Evolutionary conservation across 1,284 basidiomycete genomes (phyloP).

Genomic region (Boletus semigastroideus): DNA sequence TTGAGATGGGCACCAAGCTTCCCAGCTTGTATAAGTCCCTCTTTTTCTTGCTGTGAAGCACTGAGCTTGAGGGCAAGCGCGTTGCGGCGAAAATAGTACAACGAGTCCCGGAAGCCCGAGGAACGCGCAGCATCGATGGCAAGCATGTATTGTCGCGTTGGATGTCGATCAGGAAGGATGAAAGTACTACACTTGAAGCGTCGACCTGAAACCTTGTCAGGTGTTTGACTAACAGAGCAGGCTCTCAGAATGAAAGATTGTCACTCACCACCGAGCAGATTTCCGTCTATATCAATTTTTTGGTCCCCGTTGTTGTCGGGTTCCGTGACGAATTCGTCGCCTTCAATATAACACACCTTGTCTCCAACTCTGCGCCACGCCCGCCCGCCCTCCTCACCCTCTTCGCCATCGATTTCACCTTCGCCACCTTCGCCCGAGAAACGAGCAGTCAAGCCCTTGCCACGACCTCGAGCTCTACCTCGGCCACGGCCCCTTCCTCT

Average conservation of each 20-base stretch:
- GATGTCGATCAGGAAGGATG: constrained; percentile 76
- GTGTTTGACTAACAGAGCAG: neutral
- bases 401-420: constrained; percentile 51
- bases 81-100: constrained; percentile 95
- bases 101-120: constrained; percentile 93
- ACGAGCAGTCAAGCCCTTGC: constrained; percentile 35
- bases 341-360: constrained; percentile 74
- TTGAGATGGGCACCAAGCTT: constrained; percentile 87
- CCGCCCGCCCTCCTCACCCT: constrained; percentile 52
- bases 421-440: constrained; percentile 42
- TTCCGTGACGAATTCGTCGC: constrained; percentile 85
- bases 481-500: constrained; percentile 43
- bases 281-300: constrained; percentile 87
- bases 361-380: constrained; percentile 76
- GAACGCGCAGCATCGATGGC: constrained; percentile 96
- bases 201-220: constrained; percentile 53
- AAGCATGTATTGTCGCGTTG: constrained; percentile 88
- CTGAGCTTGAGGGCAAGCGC: constrained; percentile 88
- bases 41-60: constrained; percentile 86
- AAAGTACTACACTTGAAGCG: constrained; percentile 90
- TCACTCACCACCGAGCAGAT: constrained; percentile 77
- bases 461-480: constrained; percentile 36
- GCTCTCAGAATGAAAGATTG: neutral
- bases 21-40: constrained; percentile 84
- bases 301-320: constrained; percentile 86